Base-by-base conservation (phyloP, 192 early-diverging fungal species). In the Entomortierella chlamydospora region DNA sequence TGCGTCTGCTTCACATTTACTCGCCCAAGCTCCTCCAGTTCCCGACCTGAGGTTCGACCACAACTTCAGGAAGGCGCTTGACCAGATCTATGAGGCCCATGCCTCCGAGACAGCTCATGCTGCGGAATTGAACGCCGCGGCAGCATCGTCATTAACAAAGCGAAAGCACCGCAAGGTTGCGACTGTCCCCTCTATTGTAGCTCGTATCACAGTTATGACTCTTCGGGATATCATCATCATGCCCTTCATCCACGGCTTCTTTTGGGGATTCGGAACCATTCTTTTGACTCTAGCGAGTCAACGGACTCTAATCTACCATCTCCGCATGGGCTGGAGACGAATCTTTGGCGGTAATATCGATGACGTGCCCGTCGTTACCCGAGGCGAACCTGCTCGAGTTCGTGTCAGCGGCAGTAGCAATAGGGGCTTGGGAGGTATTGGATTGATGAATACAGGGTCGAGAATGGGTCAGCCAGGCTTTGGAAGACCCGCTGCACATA, bases 161-260 rank as follows among this genome's bases (percentile, higher is more conserved):
- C 31, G n/a, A 34, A 37, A 29, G 42, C 33, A 70, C 15, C 60
- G 51, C 49, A 54, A 54, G 26, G 52, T 54, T n/a, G 17, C 23
- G 18, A 29, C 55, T 25, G 74, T 79, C 3, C 68, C 67, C 10
- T 70, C 68, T 17, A 33, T 79, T 12, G 23, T 61, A 1, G 62
- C 74, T 0, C 39, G 74, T 13, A 60, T 79, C 51, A 64, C 68
- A 1, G 68, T 79, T 17, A 79, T 79, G 74, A 79, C 74, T 0
- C 4, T 79, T 12, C 41, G 74, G 2, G 74, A 79, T 39, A 79
- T 79, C 50, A 79, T 79, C 54, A 70, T 79, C 50, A 79, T 70
- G 68, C 74, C 74, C 4, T 79, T 79, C 43, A 42, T 79, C 39
- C 74, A 79, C 34, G 74, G 74, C 18, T 79, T 79, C 74, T 70